These are phyloP conservation scores for Sarcodon aspratus DNA, from an alignment of 768 basidiomycete genomes.

Conservation along the genomic window DNA sequence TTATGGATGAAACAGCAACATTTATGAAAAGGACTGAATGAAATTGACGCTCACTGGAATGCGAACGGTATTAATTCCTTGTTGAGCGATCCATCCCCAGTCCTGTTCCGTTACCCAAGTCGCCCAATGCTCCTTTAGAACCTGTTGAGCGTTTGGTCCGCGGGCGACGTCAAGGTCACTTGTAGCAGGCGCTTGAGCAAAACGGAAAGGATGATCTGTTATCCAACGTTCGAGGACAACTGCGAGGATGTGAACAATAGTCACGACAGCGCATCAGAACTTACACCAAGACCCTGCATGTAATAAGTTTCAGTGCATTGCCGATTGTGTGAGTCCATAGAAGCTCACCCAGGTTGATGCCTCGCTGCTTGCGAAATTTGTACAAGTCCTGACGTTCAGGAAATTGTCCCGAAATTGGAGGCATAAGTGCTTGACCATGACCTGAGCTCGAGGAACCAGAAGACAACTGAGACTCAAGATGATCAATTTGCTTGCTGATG, in stretches of 20 bases:
- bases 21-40: background rate
- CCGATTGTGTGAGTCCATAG: background rate
- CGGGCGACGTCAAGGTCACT: slow-evolving; percentile 64
- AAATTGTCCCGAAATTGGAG: slow-evolving; percentile 2
- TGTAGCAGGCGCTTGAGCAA: slow-evolving; percentile 41
- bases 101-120: slow-evolving; percentile 43
- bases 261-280: background rate
- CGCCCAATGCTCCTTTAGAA: slow-evolving; percentile 36
- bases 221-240: slow-evolving; percentile 78
- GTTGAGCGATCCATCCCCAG: slow-evolving; percentile 40
- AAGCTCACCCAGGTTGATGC: slow-evolving; percentile 68
- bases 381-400: slow-evolving; percentile 22
- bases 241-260: slow-evolving; percentile 13
- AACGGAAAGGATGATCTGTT: slow-evolving; percentile 40
- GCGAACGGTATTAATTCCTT: slow-evolving; percentile 49
- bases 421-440: background rate
- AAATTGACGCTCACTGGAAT: slow-evolving; percentile 34
- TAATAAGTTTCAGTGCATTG: background rate
- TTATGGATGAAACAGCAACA: background rate
- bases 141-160: slow-evolving; percentile 32
- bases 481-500: background rate
- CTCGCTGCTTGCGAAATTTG: slow-evolving; percentile 61
- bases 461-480: background rate
- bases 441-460: background rate
- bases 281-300: background rate